These are phyloP conservation scores for Coffea canephora DNA, from an alignment of 257 asterid genomes.

Conservation along the genomic window DNA sequence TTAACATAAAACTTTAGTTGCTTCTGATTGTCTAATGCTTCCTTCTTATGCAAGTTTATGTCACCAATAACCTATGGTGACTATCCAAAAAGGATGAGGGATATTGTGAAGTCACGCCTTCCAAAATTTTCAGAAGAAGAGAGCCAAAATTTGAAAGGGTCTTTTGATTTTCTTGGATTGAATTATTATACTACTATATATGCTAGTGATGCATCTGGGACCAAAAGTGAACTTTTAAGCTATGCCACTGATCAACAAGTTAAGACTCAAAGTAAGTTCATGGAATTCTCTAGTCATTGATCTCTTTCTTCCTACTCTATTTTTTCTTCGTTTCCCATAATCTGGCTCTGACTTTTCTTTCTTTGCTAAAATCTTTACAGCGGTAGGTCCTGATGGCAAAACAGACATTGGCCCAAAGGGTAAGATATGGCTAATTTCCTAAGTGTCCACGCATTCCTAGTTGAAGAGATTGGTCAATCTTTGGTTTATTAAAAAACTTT, in stretches of 20 bases:
- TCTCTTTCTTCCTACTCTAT: no score
- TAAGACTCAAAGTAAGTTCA: slow-evolving; percentile 5
- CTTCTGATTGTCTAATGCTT: no score
- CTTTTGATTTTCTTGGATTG: slow-evolving; percentile 30
- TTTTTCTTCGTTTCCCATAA: neutral
- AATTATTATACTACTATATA: slow-evolving; percentile 26
- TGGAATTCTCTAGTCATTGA: no score
- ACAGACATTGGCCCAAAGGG: slow-evolving; percentile 23
- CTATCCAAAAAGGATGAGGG: slow-evolving; percentile 27
- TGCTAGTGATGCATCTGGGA: neutral
- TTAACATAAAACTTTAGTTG: no score
- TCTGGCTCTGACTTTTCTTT: no score
- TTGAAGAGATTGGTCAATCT: neutral
- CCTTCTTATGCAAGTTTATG: slow-evolving; percentile 15
- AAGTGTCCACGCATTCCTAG: no score
- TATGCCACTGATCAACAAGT: slow-evolving; percentile 10
- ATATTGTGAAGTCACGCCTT: slow-evolving; percentile 18
- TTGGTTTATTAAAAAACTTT: neutral
- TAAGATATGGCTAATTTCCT: neutral
- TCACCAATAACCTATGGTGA: slow-evolving; percentile 27
- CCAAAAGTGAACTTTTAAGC: neutral
- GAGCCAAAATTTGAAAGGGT: slow-evolving; percentile 6
- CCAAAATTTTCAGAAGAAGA: slow-evolving; percentile 25
- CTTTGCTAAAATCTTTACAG: slow-evolving; percentile 4
- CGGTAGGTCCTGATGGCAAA: slow-evolving; percentile 17